These are phyloP conservation scores for Pleurotus citrinopileatus DNA, from an alignment of 768 basidiomycete genomes.

Conservation along the genomic window DNA sequence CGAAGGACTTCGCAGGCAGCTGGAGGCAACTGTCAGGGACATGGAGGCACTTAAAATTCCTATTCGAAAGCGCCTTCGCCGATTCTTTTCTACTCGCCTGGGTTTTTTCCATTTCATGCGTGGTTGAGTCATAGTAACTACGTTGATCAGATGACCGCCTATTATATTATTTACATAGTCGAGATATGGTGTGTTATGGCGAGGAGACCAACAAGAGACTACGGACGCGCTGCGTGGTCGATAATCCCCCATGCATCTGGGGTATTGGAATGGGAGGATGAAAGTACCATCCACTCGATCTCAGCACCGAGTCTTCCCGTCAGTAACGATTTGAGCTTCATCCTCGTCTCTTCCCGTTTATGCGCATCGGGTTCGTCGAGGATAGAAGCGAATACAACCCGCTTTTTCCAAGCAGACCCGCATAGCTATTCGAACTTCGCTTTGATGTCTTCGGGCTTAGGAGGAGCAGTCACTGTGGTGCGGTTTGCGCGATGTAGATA, in stretches of 20 bases:
- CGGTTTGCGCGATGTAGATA: not conserved
- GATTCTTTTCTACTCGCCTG: slow-evolving; percentile 2
- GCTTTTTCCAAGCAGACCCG: not conserved
- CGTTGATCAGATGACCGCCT: not conserved
- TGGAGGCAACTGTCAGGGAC: slow-evolving; percentile 4
- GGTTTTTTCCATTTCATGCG: not conserved
- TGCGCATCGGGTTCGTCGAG: too few species aligned
- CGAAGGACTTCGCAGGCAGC: slow-evolving; percentile 10
- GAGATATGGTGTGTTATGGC: too few species aligned
- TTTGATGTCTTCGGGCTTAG: not conserved
- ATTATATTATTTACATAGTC: too few species aligned
- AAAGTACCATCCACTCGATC: not conserved
- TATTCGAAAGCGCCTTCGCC: slow-evolving; percentile 8
- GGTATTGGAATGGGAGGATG: not conserved
- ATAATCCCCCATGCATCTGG: not conserved
- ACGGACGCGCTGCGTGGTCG: not conserved
- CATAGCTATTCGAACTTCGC: not conserved
- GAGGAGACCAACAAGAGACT: too few species aligned
- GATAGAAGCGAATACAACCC: not conserved
- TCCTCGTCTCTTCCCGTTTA: not conserved
- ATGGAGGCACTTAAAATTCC: slow-evolving; percentile 9
- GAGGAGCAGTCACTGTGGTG: not conserved
- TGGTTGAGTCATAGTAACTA: not conserved
- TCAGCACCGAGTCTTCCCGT: not conserved
- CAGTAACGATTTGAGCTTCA: not conserved